phyloP scores from a whole-genome alignment of 2,329 filamentous ascomycete genomes.

The Tolypocladium album region DNA sequence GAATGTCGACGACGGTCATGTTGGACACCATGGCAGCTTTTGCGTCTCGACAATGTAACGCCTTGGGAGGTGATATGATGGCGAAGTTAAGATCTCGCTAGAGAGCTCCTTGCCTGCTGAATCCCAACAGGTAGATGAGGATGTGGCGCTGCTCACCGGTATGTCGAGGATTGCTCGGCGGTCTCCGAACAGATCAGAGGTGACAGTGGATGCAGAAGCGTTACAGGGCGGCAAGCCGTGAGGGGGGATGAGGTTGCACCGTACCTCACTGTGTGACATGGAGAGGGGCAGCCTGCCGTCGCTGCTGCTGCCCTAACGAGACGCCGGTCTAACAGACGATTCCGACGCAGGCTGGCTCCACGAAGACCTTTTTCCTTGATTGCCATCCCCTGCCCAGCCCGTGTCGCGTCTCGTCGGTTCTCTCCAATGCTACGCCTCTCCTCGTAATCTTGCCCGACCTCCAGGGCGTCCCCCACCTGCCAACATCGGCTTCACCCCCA shows the following conservation, averaged over 20 bases:
- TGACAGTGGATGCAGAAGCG: background rate
- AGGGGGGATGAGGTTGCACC: background rate
- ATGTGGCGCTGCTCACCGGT: background rate
- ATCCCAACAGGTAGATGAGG: background rate
- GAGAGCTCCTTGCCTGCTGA: background rate
- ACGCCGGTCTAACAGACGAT: background rate
- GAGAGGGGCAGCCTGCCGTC: background rate
- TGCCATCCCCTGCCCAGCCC: background rate
- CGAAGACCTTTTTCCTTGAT: background rate
- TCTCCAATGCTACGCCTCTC: background rate
- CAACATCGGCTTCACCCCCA: background rate
- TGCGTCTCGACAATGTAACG: background rate
- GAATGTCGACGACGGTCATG: conserved; percentile 48
- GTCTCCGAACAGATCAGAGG: background rate
- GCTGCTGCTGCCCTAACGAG: background rate
- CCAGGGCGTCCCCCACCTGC: background rate
- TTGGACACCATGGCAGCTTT: conserved; percentile 6
- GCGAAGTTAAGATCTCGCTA: too few relatives aligned
- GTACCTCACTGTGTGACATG: background rate
- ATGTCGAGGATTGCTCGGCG: background rate
- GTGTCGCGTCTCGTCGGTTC: background rate
- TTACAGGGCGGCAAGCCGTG: background rate
- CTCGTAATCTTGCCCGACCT: background rate
- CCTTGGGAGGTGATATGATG: too few relatives aligned
- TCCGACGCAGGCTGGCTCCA: background rate